phyloP scores from a whole-genome alignment of 2,329 filamentous ascomycete species.

The Diaporthe ilicicola region DNA sequence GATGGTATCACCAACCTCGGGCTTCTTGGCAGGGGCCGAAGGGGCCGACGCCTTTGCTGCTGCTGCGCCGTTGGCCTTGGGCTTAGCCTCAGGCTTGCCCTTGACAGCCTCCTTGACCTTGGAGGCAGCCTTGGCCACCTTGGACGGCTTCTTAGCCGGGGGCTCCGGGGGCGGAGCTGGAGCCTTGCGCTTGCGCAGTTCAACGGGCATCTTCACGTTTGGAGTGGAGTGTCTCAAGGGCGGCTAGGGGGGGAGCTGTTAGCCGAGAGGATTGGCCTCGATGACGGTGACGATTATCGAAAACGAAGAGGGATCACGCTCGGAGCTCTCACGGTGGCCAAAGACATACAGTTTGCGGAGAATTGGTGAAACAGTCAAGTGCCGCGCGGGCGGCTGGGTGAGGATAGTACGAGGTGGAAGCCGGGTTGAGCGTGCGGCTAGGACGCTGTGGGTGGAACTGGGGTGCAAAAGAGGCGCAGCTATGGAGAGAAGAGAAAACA shows the following conservation, averaged over 20 bases:
- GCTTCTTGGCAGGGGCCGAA: conserved; percentile 47
- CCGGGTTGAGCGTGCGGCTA: conserved; percentile 23
- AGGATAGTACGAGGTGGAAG: conserved; percentile 19
- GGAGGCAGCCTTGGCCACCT: conserved; percentile 47
- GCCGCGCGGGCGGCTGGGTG: conserved; percentile 23
- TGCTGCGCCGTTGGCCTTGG: conserved; percentile 44
- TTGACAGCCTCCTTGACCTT: conserved; percentile 47
- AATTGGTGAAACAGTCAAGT: conserved; percentile 26
- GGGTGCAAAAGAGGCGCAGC: not conserved
- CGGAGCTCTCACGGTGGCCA: not conserved
- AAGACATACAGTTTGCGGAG: conserved; percentile 27
- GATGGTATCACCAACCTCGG: conserved; percentile 64
- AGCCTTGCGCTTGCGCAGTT: conserved; percentile 70
- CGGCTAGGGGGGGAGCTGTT: conserved; percentile 10
- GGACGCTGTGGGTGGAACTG: conserved; percentile 9
- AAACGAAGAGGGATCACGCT: not conserved
- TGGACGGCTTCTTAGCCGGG: conserved; percentile 55
- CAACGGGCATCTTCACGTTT: conserved; percentile 58
- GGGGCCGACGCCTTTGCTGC: conserved; percentile 42
- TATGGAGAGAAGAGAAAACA: conserved; percentile 18
- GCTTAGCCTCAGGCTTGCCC: conserved; percentile 36
- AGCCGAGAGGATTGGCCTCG: not conserved
- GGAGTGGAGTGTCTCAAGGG: not conserved
- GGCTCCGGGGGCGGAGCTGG: conserved; percentile 56
- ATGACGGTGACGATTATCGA: not conserved